A percentile compares a stretch with the other conserved stretches of the same genome.
These are phyloP conservation scores for Pseudogymnoascus sp. DNA, from an alignment of 2,329 filamentous ascomycete genomes.

Conservation along the genomic window DNA sequence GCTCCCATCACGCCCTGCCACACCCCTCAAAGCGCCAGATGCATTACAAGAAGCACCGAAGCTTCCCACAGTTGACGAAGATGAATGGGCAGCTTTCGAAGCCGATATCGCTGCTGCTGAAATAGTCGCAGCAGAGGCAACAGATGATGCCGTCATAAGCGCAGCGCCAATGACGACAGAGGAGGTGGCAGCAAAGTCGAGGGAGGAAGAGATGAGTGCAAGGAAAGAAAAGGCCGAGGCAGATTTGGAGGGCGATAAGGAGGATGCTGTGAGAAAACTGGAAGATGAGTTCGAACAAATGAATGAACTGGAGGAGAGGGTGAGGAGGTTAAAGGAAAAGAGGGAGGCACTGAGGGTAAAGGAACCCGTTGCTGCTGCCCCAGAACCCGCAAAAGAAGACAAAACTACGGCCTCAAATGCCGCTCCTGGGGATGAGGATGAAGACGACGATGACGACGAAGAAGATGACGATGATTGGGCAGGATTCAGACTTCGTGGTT, in stretches of 20 bases:
- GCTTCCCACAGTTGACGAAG: slow-evolving; percentile 53
- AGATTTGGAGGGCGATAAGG: slow-evolving; percentile 58
- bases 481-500: slow-evolving; percentile 37
- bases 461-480: slow-evolving; percentile 53
- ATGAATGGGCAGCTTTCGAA: slow-evolving; percentile 82
- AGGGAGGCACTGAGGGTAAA: slow-evolving; percentile 55
- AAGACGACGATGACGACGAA: slow-evolving; percentile 37
- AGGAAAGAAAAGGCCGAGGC: slow-evolving; percentile 44
- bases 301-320: slow-evolving; percentile 68
- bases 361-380: slow-evolving; percentile 26
- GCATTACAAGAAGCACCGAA: slow-evolving; percentile 28
- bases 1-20: slow-evolving; percentile 58
- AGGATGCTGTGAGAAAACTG: slow-evolving; percentile 66
- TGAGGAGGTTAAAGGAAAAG: slow-evolving; percentile 61
- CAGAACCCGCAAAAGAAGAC: slow-evolving; percentile 22
- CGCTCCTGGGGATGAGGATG: slow-evolving; percentile 33
- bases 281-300: slow-evolving; percentile 78
- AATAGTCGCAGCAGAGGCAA: slow-evolving; percentile 25
- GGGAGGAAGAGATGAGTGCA: slow-evolving; percentile 42
- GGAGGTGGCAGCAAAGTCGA: slow-evolving; percentile 50
- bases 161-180: slow-evolving; percentile 61
- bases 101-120: slow-evolving; percentile 60
- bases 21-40: slow-evolving; percentile 40
- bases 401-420: slow-evolving; percentile 20
- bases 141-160: slow-evolving; percentile 52